A percentile compares a stretch with the other conserved stretches of the same genome.
phyloP scores from a whole-genome alignment of 495 filamentous ascomycete genomes.

The Penicillium silybi region DNA sequence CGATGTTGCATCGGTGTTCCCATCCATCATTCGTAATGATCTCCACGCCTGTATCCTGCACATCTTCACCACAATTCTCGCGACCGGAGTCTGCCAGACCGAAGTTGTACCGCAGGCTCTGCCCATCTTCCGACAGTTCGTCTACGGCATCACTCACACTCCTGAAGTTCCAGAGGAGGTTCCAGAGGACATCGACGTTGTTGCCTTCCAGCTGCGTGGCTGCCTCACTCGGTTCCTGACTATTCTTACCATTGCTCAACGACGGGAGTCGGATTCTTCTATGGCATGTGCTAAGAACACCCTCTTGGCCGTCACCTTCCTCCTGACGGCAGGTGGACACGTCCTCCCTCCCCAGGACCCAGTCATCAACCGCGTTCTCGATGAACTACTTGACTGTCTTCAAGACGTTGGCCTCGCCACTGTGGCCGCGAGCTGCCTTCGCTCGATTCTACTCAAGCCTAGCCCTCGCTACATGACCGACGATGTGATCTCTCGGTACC shows the following conservation, averaged over 20 bases:
- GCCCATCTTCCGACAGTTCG: slow-evolving; percentile 87
- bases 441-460: slow-evolving; percentile 73
- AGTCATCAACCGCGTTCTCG: slow-evolving; percentile 62
- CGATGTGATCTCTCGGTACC: slow-evolving; percentile 65
- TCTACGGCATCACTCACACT: slow-evolving; percentile 62
- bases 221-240: slow-evolving; percentile 74
- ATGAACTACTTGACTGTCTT: slow-evolving; percentile 79
- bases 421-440: slow-evolving; percentile 81
- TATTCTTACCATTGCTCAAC: slow-evolving; percentile 78
- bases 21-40: slow-evolving; percentile 92
- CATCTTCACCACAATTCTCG: slow-evolving; percentile 90
- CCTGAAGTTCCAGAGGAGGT: slow-evolving; percentile 31
- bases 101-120: slow-evolving; percentile 86
- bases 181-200: slow-evolving; percentile 29
- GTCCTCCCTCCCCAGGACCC: slow-evolving; percentile 68
- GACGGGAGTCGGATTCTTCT: slow-evolving; percentile 73
- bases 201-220: slow-evolving; percentile 59
- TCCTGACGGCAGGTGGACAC: slow-evolving; percentile 75
- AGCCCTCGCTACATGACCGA: slow-evolving; percentile 61
- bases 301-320: slow-evolving; percentile 79
- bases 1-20: slow-evolving; percentile 91
- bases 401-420: slow-evolving; percentile 74
- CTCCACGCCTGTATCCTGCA: slow-evolving; percentile 95
- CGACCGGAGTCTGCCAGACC: slow-evolving; percentile 79
- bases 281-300: slow-evolving; percentile 90